These are phyloP conservation scores for Metrosideros polymorpha DNA, from an alignment of 441 rosid genomes.

Conservation along the genomic window DNA sequence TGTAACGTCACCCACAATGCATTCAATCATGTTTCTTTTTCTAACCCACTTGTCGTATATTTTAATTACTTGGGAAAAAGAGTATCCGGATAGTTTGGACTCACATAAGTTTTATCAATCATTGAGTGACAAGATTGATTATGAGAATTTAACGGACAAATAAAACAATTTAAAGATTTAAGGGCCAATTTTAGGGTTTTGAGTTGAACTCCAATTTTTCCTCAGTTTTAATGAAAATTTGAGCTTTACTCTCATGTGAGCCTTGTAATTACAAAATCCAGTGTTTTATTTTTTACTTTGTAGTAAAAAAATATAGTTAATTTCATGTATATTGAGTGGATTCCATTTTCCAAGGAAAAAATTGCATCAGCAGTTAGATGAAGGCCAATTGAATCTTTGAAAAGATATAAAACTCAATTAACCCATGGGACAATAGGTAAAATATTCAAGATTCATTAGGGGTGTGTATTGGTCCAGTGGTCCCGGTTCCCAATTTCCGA, in stretches of 20 bases:
- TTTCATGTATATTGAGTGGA: background rate
- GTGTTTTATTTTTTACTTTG: background rate
- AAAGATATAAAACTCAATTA: background rate
- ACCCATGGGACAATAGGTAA: background rate
- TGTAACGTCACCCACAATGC: too few species aligned
- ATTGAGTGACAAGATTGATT: background rate
- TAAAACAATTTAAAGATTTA: background rate
- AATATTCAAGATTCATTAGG: too few species aligned
- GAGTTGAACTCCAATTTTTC: background rate
- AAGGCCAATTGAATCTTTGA: background rate
- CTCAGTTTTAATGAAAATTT: background rate
- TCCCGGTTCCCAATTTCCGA: too few species aligned
- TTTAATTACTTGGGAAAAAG: background rate
- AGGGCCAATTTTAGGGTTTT: background rate
- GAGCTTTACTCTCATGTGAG: background rate
- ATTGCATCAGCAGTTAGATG: background rate
- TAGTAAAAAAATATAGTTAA: background rate
- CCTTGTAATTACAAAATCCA: background rate
- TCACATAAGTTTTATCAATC: background rate
- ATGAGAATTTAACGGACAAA: background rate
- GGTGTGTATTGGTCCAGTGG: too few species aligned
- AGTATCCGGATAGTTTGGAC: background rate
- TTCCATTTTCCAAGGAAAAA: background rate
- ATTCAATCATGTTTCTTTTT: too few species aligned
- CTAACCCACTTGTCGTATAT: background rate